Percentiles rank a stretch among this genome's conserved stretches.
Evolutionary conservation across 192 early-diverging fungal genomes (phyloP).

Genomic region (Pilobolus umbonatus): DNA sequence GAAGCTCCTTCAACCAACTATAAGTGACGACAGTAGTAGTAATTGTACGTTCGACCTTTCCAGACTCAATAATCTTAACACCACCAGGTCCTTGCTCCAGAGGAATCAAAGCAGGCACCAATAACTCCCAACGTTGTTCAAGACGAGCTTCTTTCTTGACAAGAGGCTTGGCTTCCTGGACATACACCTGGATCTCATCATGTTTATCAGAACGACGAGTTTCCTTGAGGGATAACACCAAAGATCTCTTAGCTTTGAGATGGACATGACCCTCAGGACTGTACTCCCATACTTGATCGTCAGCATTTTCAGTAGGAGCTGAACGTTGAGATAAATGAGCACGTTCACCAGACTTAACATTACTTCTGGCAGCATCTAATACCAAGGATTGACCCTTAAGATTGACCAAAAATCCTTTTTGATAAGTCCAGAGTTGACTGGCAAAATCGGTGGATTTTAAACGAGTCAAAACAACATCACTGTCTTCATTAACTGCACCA

Average conservation of each 20-base stretch:
- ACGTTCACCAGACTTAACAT: constrained; percentile 20
- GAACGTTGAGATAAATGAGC: constrained; percentile 15
- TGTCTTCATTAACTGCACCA: constrained; percentile 1
- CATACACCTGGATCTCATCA: constrained; percentile 9
- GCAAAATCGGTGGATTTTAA: constrained; percentile 26
- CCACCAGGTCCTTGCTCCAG: background rate
- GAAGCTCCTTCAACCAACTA: constrained; percentile 21
- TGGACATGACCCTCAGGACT: constrained; percentile 12
- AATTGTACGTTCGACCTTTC: constrained; percentile 6
- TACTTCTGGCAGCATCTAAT: constrained; percentile 12
- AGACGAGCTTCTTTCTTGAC: constrained; percentile 12
- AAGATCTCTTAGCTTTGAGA: constrained; percentile 7
- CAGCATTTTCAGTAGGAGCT: background rate
- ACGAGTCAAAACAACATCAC: constrained; percentile 14
- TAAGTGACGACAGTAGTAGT: constrained; percentile 20
- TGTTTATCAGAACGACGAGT: constrained; percentile 7
- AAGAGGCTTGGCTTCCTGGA: constrained; percentile 18
- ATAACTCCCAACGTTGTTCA: constrained; percentile 28
- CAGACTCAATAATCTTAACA: constrained; percentile 15
- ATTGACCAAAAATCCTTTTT: constrained; percentile 22
- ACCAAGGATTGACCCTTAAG: constrained; percentile 25
- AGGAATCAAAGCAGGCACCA: constrained; percentile 21
- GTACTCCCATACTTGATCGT: constrained; percentile 25
- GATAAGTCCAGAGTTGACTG: constrained; percentile 27
- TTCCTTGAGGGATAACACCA: constrained; percentile 20